Base-by-base conservation (phyloP, 2,329 filamentous ascomycete genomes). In the Fusarium nurragi region DNA sequence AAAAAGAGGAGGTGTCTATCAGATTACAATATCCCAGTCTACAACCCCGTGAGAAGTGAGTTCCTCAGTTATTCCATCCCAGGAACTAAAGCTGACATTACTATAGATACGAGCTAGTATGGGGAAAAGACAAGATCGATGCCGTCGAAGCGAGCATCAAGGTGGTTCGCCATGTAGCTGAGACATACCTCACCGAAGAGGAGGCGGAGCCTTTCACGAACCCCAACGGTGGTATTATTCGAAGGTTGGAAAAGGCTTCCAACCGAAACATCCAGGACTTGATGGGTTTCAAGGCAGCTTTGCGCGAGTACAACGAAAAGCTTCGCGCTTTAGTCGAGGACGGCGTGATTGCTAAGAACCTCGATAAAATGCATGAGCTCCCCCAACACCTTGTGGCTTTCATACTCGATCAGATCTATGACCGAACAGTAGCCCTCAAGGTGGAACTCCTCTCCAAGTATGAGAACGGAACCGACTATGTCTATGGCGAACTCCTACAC, bases 401-500 rank as follows among this genome's bases (percentile, higher is more conserved):
- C 67, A 94, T 97, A 70, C 85, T 97, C 38, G 88, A 86, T 52
- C 94, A 99, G 75, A 90, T 93, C 21, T 98, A 97, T 78, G 89
- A 94, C 71, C 92, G 95, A 47, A 97, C 93, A 6, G 95, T 99
- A 9, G 95, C 94, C 3, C 94, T 93, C 7, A 88, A 91, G 60
- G 93, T 97, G 22, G 92, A 97, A 64, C 86, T 90, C 11, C 86
- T 98, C 13, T 88, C 88, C 57, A 89, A 91, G 70, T 97, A 98
- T 76, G 88, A 95, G 73, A 93, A 93, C 74, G 94, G 94, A 69
- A 92, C 91, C 67, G 93, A 97, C 77, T 94, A 97, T 70, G 92
- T 97, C 36, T 99, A 99, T 74, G 95, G 95, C 74, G 95, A 99
- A 77, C 86, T 99, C 23, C 83, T 95, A 26, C 90, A 93, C 19